Conservation (phyloP, 495 filamentous ascomycete genomes). For the Xylaria castorea region DNA sequence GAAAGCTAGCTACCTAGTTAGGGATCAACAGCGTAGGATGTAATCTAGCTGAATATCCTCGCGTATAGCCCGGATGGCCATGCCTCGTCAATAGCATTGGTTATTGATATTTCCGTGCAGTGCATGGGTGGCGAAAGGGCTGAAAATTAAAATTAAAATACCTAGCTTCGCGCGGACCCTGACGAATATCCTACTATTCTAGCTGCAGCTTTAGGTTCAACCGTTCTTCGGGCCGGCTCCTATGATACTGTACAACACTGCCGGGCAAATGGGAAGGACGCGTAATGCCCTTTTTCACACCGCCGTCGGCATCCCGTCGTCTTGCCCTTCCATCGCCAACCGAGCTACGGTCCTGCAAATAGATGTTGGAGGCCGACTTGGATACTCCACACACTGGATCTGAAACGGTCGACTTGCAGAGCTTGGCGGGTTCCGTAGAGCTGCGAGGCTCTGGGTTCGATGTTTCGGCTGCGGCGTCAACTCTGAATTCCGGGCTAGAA, state of each 20-base stretch:
- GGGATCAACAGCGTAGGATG: not conserved
- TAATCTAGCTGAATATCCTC: not conserved
- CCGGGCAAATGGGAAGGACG: slow-evolving; percentile 5
- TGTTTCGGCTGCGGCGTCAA: not conserved
- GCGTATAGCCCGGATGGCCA: not conserved
- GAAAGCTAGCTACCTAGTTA: not conserved
- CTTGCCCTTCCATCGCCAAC: not conserved
- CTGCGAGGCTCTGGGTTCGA: slow-evolving; percentile 1
- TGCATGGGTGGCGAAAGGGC: not conserved
- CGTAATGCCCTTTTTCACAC: not conserved
- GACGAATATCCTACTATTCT: not conserved
- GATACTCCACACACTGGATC: not conserved
- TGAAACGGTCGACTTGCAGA: slow-evolving; percentile 12
- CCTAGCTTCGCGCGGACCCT: not conserved
- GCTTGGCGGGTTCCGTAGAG: slow-evolving; percentile 1
- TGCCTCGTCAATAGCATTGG: not conserved
- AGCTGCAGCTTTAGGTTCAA: not conserved
- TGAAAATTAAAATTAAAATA: not conserved
- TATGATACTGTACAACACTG: not conserved
- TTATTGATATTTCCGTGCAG: not conserved
- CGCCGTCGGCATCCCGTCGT: not conserved
- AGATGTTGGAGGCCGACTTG: not conserved
- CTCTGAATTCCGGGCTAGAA: not conserved
- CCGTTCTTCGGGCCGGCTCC: not conserved
- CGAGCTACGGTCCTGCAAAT: not conserved